Base-by-base conservation (phyloP, 345 rosid species). In the Melaleuca alternifolia region DNA sequence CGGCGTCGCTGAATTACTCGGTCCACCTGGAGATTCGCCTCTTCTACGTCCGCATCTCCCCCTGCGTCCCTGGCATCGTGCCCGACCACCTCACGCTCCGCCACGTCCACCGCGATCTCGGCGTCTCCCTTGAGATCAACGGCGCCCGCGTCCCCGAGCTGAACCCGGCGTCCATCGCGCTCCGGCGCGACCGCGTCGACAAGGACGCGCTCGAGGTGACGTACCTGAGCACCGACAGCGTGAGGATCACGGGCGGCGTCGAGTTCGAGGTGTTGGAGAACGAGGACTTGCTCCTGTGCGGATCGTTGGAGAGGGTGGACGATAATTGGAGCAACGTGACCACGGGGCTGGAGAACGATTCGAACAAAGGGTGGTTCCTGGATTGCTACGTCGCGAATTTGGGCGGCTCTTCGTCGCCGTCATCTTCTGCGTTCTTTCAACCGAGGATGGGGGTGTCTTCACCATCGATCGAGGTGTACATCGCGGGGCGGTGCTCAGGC, bases 21-120 rank as follows among this genome's bases (percentile, higher is more conserved):
- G 89, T 93, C 26, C 93, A 97, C 97, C 94, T 96, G n/a, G 99
- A 96, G 91, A 94, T 95, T 89, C 93, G 98, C 83, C 89, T 96
- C 85, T 96, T 96, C 89, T 97, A 97, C 86, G 98, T 96, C 4
- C 93, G 99, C 26, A 90, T 96, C 87, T 84, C 96, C 16, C 95
- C 96, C 10, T 84, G 95, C 88, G 88, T 89, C 18, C 87, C 92
- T 61, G 94, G 92, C 48, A 87, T 88, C 84, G 97, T 94, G 48
- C 97, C 98, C 12, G 94, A 93, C 50, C 94, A 84, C 87, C 95
- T 97, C 41, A 94, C 89, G 51, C 96, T 96, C 84, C 92, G 93
- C 83, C 95, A 96, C 76, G 91, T 93, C 86, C 97, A 93, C 75
- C 96, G 94, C 41, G 95, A 93, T 85, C 91, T 93, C 81, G 96